Base-by-base conservation (phyloP, 2,329 filamentous ascomycete genomes). In the Fusarium incarnatum region DNA sequence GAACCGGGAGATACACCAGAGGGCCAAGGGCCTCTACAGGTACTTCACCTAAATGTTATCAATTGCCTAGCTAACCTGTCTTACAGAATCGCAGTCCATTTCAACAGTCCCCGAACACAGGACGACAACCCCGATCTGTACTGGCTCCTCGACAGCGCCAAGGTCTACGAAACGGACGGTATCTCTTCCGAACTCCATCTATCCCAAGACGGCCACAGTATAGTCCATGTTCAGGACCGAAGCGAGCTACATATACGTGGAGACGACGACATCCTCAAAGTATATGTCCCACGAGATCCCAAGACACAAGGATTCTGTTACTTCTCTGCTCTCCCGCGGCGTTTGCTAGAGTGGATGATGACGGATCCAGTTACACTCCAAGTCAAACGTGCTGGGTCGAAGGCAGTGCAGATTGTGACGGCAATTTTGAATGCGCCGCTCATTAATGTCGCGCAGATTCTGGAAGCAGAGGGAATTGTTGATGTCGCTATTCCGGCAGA, bases 331-430 rank as follows among this genome's bases (percentile, higher is more conserved):
- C 76, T 82, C 3, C 73, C 79, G 0, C 55, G 67, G 8, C 72
- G 60, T 2, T 68, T 83, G 4, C 67, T 77, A 0, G 59, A 74
- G 12, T 82, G 79, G 79, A 72, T 83, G 44, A 81, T 82, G 79
- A 75, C 65, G 16, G 69, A 79, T 20, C 67, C 69, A 1, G 20
- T 28, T 4, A 73, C 71, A 1, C 44, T 66, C 2, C 50, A 59
- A 18, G 44, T 25, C 8, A 68, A 58, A 3, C 18, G 40, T 16
- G 25, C 57, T 7, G 44, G 42, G 3, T 47, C 50, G 1, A 45
- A 54, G 9, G 70, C 68, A 6, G 28, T 68, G 1, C 62, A 67
- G 18, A 63, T 72, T 4, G 57, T 74, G 3, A 49, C 37, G 3
- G 45, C 63, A 1, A 47, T 75, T 4, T 34, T 74, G 3, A 74